These are phyloP conservation scores for Acanthamoeba healyi DNA, from an alignment of 208 protist genomes.

Conservation along the genomic window DNA sequence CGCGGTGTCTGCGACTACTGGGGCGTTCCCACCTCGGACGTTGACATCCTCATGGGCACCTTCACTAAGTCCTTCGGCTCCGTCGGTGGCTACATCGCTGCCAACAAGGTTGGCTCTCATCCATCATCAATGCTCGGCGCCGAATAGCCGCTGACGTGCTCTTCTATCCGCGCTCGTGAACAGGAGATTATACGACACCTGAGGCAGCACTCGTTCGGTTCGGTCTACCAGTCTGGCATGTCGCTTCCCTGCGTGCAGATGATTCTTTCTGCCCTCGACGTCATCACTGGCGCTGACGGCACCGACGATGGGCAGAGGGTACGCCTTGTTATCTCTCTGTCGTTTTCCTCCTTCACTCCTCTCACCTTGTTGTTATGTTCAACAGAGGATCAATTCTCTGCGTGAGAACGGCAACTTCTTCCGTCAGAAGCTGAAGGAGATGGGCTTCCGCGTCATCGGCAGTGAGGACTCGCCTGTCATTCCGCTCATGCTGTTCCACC, in stretches of 20 bases:
- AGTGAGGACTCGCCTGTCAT: slow-evolving; percentile 96
- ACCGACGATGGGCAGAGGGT: slow-evolving; percentile 89
- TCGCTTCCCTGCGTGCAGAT: slow-evolving; percentile 94
- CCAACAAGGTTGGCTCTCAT: background rate
- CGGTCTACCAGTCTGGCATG: slow-evolving; percentile 88
- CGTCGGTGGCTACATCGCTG: slow-evolving; percentile 91
- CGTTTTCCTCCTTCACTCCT: background rate
- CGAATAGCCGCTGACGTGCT: too few relatives aligned
- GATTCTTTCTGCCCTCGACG: slow-evolving; percentile 92
- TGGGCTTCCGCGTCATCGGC: slow-evolving; percentile 90
- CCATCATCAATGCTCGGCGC: too few relatives aligned
- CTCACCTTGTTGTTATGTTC: too few relatives aligned
- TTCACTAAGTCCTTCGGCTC: slow-evolving; percentile 93
- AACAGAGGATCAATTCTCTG: slow-evolving; percentile 78
- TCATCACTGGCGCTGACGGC: slow-evolving; percentile 94
- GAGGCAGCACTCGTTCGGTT: slow-evolving; percentile 29
- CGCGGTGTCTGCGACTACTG: slow-evolving; percentile 62
- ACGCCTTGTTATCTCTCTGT: background rate
- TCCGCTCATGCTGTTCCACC: slow-evolving; percentile 96
- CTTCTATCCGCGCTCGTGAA: too few relatives aligned
- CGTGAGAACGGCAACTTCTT: slow-evolving; percentile 89
- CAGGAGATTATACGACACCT: slow-evolving; percentile 66
- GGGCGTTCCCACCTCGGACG: slow-evolving; percentile 83
- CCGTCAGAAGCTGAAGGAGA: slow-evolving; percentile 76
- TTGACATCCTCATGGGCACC: slow-evolving; percentile 94